Evolutionary conservation across 2,329 filamentous ascomycete species (phyloP).

Genomic region (Neonectria ditissima): DNA sequence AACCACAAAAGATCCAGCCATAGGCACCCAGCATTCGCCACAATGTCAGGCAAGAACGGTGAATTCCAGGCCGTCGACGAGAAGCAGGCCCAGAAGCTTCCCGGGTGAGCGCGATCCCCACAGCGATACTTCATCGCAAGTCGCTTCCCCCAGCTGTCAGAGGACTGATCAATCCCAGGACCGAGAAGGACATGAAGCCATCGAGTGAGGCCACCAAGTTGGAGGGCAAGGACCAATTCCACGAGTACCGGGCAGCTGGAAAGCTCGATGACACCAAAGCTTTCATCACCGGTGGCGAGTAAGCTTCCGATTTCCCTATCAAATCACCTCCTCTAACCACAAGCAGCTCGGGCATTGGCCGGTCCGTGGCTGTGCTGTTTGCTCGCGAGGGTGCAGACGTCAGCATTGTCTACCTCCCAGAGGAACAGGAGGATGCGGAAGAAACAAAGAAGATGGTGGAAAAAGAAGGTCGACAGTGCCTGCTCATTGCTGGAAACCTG

Average conservation of each 20-base stretch:
- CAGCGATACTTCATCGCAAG: background rate
- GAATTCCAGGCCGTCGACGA: conserved; percentile 51
- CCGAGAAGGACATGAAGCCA: conserved; percentile 54
- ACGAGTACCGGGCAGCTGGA: conserved; percentile 57
- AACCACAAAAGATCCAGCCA: too few species aligned
- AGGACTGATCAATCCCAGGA: conserved; percentile 27
- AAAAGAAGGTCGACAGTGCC: conserved; percentile 59
- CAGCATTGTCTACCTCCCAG: conserved; percentile 65
- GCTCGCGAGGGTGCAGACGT: conserved; percentile 69
- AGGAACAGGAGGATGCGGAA: conserved; percentile 67
- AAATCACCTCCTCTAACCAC: background rate
- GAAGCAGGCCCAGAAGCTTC: conserved; percentile 52
- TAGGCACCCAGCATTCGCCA: background rate
- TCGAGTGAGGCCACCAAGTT: conserved; percentile 55
- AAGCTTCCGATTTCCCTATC: conserved; percentile 36
- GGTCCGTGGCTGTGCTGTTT: conserved; percentile 66
- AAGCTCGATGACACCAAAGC: conserved; percentile 64
- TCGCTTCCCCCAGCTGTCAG: background rate
- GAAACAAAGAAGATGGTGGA: conserved; percentile 65
- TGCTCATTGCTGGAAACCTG: conserved; percentile 62
- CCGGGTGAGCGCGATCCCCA: conserved; percentile 45
- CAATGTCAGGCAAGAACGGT: conserved; percentile 44
- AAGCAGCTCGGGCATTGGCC: conserved; percentile 64
- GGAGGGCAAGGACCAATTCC: conserved; percentile 52
- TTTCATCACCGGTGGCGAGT: conserved; percentile 69